Evolutionary conservation across 441 rosid genomes (phyloP), one percentile per base, ranked within the genome.

Genomic region (Eruca vesicaria): DNA sequence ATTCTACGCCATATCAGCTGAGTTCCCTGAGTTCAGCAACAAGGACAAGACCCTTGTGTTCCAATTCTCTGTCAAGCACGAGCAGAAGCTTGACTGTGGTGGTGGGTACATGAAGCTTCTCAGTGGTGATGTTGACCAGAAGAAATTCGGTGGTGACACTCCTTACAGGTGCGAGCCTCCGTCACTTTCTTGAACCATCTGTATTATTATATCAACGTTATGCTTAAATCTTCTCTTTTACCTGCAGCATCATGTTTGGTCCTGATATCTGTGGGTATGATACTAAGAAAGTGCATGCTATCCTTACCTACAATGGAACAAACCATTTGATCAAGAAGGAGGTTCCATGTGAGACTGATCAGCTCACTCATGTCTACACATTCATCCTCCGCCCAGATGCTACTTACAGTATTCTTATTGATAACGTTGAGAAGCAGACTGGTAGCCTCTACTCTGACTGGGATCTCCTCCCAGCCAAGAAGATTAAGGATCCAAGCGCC

Each of bases 91-190:
- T 77, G 99, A 93, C 75, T 92, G 97, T 81, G 97, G 98, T 76
- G 98, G 99, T 80, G 99, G 99, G 16, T 95, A 95, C 91, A 92
- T 95, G 94, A 95, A 95, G 88, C 73, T 95, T 72, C 88, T 91
- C 15, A 89, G 97, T 31, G 90, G 84, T 56, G 96, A 86, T 11
- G 57, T 86, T 75, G 95, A 95, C 82, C 98, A 91, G 78, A 89
- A 91, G 80, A 87, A 89, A 79, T 92, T 95, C 6, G 97, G 99
- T 23, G 99, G 98, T 71, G 98, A 92, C 60, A 88, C 97, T 10
- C 88, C 96, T 41, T 95, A 92, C 86, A 94, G 98, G 97, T 92
- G 0, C 23, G 29, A 21, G 15, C 66, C 16, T 28, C 18, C 67
- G 33, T 35, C 61, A 28, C 16, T 68, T 8, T 18, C 12, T 10